Base-by-base conservation (phyloP, 1,284 basidiomycete genomes). In the Papiliotrema flavescens region DNA sequence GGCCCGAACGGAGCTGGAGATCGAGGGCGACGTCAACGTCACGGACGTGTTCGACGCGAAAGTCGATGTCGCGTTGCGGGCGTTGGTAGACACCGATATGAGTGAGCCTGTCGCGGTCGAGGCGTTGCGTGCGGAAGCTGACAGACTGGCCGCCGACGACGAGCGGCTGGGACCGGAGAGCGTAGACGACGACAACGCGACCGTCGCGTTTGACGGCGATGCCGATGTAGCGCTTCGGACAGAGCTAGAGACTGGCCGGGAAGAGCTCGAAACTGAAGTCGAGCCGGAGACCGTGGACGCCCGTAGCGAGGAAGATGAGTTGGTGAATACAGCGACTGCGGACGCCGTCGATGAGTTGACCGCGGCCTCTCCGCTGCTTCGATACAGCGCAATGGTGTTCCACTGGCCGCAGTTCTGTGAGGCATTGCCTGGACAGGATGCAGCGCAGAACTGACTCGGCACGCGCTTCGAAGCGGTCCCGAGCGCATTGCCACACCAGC, bases 321-420 rank as follows among this genome's bases (percentile, higher is more conserved):
- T 19, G 15, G 8, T 42, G 8, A 8, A 9, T n/a, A 20, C 19
- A 7, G 11, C 22, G 40, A 19, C 8, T 8, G 40, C 15, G 8
- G 43, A n/a, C n/a, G n/a, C n/a, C n/a, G 11, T 46, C 42, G 42
- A 43, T 9, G 42, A 14, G 42, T 9, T 14, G 39, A 17, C 39
- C 13, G 44, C 24, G 32, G 9, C 24, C 2, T 23, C 44, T 17
- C 14, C 23, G 44, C 24, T 46, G 24, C 24, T 28, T 22, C 14
- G 9, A 23, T 48, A 48, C 46, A 48, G 26, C 34, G 46, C 46
- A 17, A 48, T 37, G 19, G 32, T 36, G 48, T 49, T 42, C 48
- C 48, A 49, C 19, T 40, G 36, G 6, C 68, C 68, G 47, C 65
- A 70, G 8, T 50, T 63, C 47, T 62, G 51, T n/a, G 51, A 55